Evolutionary conservation across 2,329 filamentous ascomycete species (phyloP).

Genomic region (Colletotrichum viniferum): DNA sequence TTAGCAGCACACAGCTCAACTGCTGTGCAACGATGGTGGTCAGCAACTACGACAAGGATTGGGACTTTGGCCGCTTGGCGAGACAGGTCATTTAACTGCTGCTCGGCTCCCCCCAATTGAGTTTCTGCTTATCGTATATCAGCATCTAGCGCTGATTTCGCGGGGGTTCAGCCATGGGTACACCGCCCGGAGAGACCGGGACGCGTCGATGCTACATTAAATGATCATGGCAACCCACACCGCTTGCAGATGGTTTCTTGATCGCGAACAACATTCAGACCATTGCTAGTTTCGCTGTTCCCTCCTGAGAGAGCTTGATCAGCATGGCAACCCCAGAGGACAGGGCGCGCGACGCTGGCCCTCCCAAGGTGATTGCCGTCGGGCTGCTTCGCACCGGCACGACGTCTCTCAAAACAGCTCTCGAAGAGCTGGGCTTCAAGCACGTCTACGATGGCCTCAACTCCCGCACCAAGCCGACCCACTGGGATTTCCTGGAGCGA

Average conservation of each 20-base stretch:
- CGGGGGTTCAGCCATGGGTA: not conserved
- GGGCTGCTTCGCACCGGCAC: conserved; percentile 22
- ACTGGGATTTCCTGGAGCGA: conserved; percentile 8
- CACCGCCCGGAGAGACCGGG: not conserved
- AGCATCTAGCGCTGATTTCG: not conserved
- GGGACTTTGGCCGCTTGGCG: not conserved
- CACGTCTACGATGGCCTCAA: conserved; percentile 19
- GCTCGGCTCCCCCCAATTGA: not conserved
- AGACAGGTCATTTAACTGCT: not conserved
- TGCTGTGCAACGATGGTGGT: not conserved
- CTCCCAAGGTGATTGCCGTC: conserved; percentile 13
- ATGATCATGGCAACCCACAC: not conserved
- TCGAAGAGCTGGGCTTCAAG: conserved; percentile 9
- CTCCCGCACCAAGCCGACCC: not conserved
- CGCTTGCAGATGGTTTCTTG: not conserved
- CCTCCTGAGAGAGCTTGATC: not conserved
- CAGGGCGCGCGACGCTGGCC: not conserved
- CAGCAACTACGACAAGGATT: not conserved
- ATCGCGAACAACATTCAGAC: rapidly evolving
- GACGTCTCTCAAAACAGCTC: conserved; percentile 10
- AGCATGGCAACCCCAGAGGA: not conserved
- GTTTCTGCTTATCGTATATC: not conserved
- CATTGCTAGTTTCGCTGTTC: not conserved
- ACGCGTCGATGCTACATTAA: not conserved
- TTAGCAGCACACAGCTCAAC: not conserved